A percentile compares a stretch with the other conserved stretches of the same genome.
phyloP scores from a whole-genome alignment of 1,284 basidiomycete species.

The Coriolopsis trogii region DNA sequence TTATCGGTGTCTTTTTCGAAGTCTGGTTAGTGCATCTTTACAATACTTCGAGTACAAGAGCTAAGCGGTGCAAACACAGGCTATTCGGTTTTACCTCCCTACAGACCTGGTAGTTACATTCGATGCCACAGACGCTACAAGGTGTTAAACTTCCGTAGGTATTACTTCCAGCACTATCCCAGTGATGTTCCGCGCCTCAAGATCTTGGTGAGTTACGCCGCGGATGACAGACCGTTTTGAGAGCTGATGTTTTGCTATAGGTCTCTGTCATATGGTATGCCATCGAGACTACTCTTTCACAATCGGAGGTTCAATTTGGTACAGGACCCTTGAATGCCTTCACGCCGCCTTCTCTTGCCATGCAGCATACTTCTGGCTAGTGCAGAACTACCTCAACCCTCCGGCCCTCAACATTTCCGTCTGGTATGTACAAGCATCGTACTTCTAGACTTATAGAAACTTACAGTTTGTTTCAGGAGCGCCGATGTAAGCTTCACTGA shows the following conservation, averaged over 20 bases:
- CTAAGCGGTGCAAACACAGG: background rate
- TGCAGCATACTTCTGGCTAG: slow-evolving; percentile 1
- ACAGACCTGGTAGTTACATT: background rate
- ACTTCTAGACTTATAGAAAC: background rate
- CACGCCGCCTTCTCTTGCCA: background rate
- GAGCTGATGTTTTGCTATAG: background rate
- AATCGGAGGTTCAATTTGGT: too few relatives aligned
- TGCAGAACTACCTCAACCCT: background rate
- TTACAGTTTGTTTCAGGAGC: background rate
- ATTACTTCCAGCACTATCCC: background rate
- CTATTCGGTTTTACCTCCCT: background rate
- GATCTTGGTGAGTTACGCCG: background rate
- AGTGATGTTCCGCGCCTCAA: background rate
- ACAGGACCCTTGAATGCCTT: background rate
- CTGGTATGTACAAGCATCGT: background rate
- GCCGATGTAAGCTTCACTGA: background rate
- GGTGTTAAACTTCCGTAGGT: background rate
- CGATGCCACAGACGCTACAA: too few relatives aligned
- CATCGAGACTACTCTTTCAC: too few relatives aligned
- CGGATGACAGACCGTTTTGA: background rate
- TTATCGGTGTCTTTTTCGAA: slow-evolving; percentile 1
- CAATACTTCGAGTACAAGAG: background rate
- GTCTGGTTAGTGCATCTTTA: background rate
- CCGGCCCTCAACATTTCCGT: background rate
- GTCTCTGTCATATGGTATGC: background rate